Conservation (phyloP, 2,329 filamentous ascomycete species). For the Allantophomopsis cytisporea region DNA sequence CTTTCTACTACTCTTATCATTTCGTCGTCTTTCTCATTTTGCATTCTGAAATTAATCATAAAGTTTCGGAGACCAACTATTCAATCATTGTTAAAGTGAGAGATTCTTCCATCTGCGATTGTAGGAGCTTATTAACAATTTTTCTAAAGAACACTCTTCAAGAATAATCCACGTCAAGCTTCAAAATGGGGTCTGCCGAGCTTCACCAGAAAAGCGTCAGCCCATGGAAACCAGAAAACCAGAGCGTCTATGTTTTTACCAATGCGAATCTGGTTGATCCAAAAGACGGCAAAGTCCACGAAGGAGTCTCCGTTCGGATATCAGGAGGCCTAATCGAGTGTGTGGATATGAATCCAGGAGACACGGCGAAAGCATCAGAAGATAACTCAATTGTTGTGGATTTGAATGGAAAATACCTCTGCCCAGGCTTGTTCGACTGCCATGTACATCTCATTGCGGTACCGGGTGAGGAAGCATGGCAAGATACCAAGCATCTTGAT, state of each 20-base stretch:
- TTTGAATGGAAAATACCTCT: conserved; percentile 27
- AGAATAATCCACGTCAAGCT: too few relatives aligned
- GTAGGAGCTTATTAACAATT: too few relatives aligned
- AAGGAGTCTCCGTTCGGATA: conserved; percentile 19
- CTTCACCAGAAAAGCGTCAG: background rate
- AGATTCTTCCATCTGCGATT: too few relatives aligned
- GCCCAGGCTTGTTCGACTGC: conserved; percentile 35
- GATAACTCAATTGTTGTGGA: conserved; percentile 12
- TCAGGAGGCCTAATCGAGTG: conserved; percentile 20
- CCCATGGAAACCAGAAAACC: background rate
- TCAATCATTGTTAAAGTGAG: too few relatives aligned
- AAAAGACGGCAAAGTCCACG: conserved; percentile 18
- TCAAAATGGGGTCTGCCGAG: too few relatives aligned
- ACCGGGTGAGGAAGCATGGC: conserved; percentile 24
- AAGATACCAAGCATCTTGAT: conserved; percentile 21
- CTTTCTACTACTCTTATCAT: too few relatives aligned
- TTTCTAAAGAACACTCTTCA: too few relatives aligned
- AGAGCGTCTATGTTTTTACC: conserved; percentile 16
- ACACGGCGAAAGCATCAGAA: background rate
- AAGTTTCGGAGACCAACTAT: too few relatives aligned
- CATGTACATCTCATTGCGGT: conserved; percentile 33
- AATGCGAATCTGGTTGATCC: conserved; percentile 31
- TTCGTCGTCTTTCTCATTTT: too few relatives aligned
- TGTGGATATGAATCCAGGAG: conserved; percentile 4
- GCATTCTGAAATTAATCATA: too few relatives aligned